Percentiles rank a stretch among this genome's conserved stretches.
phyloP scores from a whole-genome alignment of 257 asterid species.

The Scutellaria galericulata region DNA sequence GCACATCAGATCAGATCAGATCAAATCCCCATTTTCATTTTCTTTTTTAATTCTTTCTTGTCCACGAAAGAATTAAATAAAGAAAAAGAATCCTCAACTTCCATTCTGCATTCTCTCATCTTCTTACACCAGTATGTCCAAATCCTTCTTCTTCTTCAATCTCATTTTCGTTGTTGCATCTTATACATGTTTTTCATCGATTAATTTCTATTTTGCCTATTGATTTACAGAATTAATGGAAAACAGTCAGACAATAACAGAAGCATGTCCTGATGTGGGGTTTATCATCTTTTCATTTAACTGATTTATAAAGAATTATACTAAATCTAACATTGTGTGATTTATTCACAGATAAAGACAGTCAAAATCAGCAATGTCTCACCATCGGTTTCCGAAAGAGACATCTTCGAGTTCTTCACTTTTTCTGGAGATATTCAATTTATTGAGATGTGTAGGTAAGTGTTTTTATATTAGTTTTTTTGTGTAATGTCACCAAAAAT shows the following conservation, averaged over 20 bases:
- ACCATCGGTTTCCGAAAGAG: conserved; percentile 40
- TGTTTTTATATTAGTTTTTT: background rate
- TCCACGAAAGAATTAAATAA: conserved; percentile 18
- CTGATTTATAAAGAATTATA: background rate
- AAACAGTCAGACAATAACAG: conserved; percentile 29
- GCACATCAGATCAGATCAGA: background rate
- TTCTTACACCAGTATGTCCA: conserved; percentile 15
- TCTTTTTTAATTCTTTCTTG: background rate
- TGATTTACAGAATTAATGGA: conserved; percentile 47
- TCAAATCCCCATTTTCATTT: background rate
- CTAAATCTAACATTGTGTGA: background rate
- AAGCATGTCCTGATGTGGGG: conserved; percentile 49
- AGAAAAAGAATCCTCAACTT: conserved; percentile 18
- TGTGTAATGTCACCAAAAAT: no score
- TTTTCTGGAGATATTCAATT: conserved; percentile 59
- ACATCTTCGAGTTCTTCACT: conserved; percentile 53
- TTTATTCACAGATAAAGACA: conserved; percentile 49
- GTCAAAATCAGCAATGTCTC: conserved; percentile 55
- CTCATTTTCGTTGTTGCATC: background rate
- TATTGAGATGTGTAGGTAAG: conserved; percentile 64
- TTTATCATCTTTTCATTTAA: conserved; percentile 1
- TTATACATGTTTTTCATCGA: background rate
- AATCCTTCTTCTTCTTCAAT: conserved; percentile 11
- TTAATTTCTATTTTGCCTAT: background rate
- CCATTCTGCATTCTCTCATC: conserved; percentile 1